Evolutionary conservation across 2,329 filamentous ascomycete genomes (phyloP), one percentile per base, ranked within the genome.

Genomic region (Ceratocystis smalleyi): DNA sequence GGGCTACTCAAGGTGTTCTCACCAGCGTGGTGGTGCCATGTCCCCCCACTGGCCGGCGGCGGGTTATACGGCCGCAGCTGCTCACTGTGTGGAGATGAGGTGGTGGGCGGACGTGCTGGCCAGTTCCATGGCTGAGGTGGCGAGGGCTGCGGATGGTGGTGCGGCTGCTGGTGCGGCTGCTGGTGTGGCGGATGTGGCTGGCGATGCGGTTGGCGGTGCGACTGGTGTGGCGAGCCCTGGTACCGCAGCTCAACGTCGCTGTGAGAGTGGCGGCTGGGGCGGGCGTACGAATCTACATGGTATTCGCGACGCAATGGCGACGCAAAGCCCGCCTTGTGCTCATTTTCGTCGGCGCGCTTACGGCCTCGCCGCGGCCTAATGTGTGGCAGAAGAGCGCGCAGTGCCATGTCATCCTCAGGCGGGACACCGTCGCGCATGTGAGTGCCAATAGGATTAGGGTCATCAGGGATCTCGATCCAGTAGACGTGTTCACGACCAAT

Each of bases 401-500:
- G 78, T 1, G 91, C 91, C 73, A 96, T 83, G 73, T 96, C 91
- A 73, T 96, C 91, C 72, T 95, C 90, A 1, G 90, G 75, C 1
- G 86, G 81, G 1, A 96, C 89, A 5, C 89, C 90, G 74, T 96
- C 91, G 55, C 91, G 83, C 17, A 83, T 83, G 40, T 81, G 78
- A 47, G 85, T 79, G 30, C 81, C 81, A 43, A 86, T 78, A 1
- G 86, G 83, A 63, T 85, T 81, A 35, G 81, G 77, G 15, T 81
- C 79, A 5, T 79, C 76, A 0, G 91, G 91, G 27, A 95, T 81
- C 43, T 89, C 82, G 17, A 82, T 85, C 77, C 87, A 95, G 73
- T 96, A 96, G 30, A 82, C 77, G 68, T 90, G 90, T 60, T 84
- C 32, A 30, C 61, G 61, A n/a, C 59, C 65, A 67, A 92, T 79